Evolutionary conservation across 192 early-diverging fungal species (phyloP).

Genomic region (Backusella psychrophila): DNA sequence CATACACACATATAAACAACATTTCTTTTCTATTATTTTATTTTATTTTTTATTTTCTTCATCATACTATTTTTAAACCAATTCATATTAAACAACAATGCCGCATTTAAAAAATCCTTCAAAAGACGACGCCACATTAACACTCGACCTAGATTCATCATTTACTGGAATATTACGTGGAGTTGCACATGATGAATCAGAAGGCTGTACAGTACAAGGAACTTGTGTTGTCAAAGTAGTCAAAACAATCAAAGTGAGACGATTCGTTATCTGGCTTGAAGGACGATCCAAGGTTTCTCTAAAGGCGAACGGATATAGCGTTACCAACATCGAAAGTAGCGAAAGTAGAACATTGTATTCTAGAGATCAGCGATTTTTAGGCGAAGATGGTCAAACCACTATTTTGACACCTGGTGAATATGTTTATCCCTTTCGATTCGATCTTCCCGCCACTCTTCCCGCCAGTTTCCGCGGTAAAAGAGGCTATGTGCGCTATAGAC

Average conservation of each 20-base stretch:
- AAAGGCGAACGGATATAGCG: background rate
- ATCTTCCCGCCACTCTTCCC: conserved; percentile 34
- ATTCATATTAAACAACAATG: background rate
- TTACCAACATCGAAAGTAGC: conserved; percentile 7
- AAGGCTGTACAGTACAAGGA: conserved; percentile 32
- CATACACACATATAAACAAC: background rate
- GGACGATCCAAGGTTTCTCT: conserved; percentile 28
- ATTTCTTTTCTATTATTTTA: background rate
- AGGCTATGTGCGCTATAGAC: conserved; percentile 45
- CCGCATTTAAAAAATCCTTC: background rate
- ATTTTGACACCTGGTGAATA: conserved; percentile 26
- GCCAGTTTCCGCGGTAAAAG: conserved; percentile 44
- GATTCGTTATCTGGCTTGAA: conserved; percentile 25
- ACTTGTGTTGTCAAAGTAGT: conserved; percentile 14
- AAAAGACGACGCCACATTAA: conserved; percentile 22
- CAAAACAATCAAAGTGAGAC: conserved; percentile 23
- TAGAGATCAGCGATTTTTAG: conserved; percentile 20
- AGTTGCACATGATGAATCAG: conserved; percentile 28
- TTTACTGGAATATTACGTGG: conserved; percentile 34
- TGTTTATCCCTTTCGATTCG: conserved; percentile 24
- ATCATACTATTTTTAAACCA: background rate
- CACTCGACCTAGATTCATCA: conserved; percentile 20
- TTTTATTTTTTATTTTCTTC: background rate
- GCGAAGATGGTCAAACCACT: conserved; percentile 18
- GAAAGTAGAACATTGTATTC: conserved; percentile 24